Base-by-base conservation (phyloP, 371 early-diverging fungal genomes). In the Circinella minor region DNA sequence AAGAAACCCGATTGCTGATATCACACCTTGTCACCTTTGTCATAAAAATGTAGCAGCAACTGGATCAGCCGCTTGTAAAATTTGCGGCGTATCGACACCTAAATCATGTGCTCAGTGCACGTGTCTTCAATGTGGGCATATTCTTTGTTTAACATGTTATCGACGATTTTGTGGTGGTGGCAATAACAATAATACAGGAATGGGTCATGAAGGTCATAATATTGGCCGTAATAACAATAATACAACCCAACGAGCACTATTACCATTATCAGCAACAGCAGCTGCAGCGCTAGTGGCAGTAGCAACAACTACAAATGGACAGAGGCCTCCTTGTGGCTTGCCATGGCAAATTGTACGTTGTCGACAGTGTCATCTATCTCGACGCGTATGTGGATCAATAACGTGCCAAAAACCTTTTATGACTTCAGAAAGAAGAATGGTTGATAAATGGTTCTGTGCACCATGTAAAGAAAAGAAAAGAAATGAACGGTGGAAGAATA, bases 21-120 rank as follows among this genome's bases (percentile, higher is more conserved):
- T 70, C 4, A 43, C 55, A 27, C 70, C 64, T 15, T 70, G 70
- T 36, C 65, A 34, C 17, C 70, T 64, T 27, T 70, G 70, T 46
- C 60, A 70, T 60, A 55, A 60, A 48, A 63, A 70, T 37, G 70
- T 70, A 36, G 49, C 65, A 38, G 18, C 55, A 13, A 57, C 36
- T 6, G 43, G 36, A 37, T 48, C 55, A n/a, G 36, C 46, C 36
- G 39, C 60, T 9, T 70, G 70, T 38, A 55, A 27, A 57, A 34
- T 36, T 7, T 70, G 70, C 37, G 65, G 65, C 37, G 59, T 49
- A 14, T 36, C 65, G 47, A 59, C 69, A 18, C 43, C 65, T 6
- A 55, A 38, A 18, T 20, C 65, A 27, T 70, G 70, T 63, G 65
- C 59, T 20, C 70, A 70, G n/a, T 70, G 70, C 51, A 38, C 20